phyloP scores from a whole-genome alignment of 2,329 filamentous ascomycete genomes.

The Alternaria brassicae region DNA sequence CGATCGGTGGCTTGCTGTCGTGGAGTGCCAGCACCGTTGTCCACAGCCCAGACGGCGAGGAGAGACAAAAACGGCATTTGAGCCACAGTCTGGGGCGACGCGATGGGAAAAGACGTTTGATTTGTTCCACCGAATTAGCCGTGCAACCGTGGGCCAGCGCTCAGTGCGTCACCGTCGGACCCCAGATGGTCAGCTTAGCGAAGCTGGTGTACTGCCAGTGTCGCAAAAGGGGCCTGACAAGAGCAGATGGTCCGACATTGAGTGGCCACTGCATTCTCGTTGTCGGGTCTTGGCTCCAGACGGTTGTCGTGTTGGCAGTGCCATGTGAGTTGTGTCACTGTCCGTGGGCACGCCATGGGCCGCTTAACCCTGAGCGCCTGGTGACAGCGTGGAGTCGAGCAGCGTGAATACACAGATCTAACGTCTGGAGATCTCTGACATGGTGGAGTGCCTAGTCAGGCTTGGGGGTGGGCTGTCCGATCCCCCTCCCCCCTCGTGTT shows the following conservation, averaged over 20 bases:
- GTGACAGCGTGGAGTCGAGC: slow-evolving; percentile 18
- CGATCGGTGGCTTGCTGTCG: slow-evolving; percentile 28
- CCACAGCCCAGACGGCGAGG: slow-evolving; percentile 17
- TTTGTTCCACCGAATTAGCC: slow-evolving; percentile 29
- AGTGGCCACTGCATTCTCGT: slow-evolving; percentile 25
- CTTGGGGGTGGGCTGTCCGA: slow-evolving; percentile 8
- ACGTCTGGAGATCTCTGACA: slow-evolving; percentile 16
- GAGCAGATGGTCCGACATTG: slow-evolving; percentile 13
- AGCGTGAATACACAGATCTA: slow-evolving; percentile 24
- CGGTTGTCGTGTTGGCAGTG: slow-evolving; percentile 37
- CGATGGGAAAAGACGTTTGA: slow-evolving; percentile 17
- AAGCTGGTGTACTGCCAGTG: slow-evolving; percentile 23
- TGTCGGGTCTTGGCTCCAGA: slow-evolving; percentile 18
- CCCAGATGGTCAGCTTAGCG: slow-evolving; percentile 15
- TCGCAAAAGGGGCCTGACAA: slow-evolving; percentile 28
- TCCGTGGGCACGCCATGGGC: slow-evolving; percentile 24
- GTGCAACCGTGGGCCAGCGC: slow-evolving; percentile 26
- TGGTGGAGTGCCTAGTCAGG: slow-evolving; percentile 7
- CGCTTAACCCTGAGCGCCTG: slow-evolving; percentile 22
- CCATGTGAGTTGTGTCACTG: slow-evolving; percentile 29
- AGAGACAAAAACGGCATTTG: slow-evolving; percentile 27
- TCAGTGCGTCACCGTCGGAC: slow-evolving; percentile 14
- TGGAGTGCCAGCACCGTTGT: slow-evolving; percentile 31
- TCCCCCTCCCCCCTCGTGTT: slow-evolving; percentile 4
- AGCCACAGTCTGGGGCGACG: slow-evolving; percentile 24